Percentiles rank a stretch among this genome's conserved stretches.
phyloP scores from a whole-genome alignment of 1,139 yeast genomes.

The Suhomyces atakaporum region DNA sequence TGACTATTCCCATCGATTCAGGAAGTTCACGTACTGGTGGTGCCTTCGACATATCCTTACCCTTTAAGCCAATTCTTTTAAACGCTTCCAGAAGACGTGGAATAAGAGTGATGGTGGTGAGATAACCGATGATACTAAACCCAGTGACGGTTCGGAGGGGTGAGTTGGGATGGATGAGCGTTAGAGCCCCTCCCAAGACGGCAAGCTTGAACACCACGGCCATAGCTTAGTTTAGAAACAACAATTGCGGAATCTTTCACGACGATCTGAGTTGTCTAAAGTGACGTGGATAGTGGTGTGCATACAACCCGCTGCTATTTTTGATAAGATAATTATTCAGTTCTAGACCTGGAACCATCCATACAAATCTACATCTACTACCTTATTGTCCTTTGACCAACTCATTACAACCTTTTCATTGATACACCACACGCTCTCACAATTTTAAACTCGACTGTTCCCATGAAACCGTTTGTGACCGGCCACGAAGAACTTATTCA shows the following conservation, averaged over 20 bases:
- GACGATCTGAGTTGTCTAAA: too few species aligned
- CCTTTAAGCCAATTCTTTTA: conserved; percentile 75
- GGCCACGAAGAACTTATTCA: conserved; percentile 92
- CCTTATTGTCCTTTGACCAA: neutral
- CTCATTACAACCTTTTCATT: neutral
- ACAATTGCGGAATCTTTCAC: too few species aligned
- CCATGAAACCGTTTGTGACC: conserved; percentile 69
- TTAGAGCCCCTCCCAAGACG: conserved; percentile 13
- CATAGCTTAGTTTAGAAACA: too few species aligned
- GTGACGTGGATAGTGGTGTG: too few species aligned
- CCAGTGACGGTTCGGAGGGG: conserved; percentile 60
- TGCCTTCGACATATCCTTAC: conserved; percentile 77
- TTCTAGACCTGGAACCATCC: too few species aligned
- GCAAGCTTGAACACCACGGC: conserved; percentile 13
- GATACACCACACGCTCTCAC: too few species aligned
- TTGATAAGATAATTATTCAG: too few species aligned
- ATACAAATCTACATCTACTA: too few species aligned
- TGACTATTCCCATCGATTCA: conserved; percentile 88
- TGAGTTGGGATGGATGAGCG: conserved; percentile 21
- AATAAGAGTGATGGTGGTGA: conserved; percentile 57
- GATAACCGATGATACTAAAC: conserved; percentile 67
- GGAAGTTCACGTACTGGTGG: conserved; percentile 66
- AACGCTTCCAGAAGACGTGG: conserved; percentile 71
- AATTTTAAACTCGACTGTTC: neutral
- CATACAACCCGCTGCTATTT: too few species aligned